Percentiles rank a stretch among this genome's conserved stretches.
Evolutionary conservation across 768 basidiomycete species (phyloP).

Genomic region (Hysterangium stoloniferum): DNA sequence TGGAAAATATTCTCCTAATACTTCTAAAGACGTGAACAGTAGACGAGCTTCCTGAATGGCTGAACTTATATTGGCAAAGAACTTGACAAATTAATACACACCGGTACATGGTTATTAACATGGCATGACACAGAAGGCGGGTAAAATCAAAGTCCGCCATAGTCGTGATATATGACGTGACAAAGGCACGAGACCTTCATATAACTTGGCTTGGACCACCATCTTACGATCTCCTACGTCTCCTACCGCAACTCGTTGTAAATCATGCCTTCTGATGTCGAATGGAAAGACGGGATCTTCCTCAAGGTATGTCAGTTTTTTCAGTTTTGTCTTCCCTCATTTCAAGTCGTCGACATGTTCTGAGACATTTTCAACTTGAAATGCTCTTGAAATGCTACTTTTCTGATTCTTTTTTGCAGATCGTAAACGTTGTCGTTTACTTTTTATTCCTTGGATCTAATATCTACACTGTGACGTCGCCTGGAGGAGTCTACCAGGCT

Average conservation of each 20-base stretch:
- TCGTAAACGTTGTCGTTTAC: constrained; percentile 78
- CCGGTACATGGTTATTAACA: too few relatives aligned
- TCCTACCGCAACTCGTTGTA: neutral
- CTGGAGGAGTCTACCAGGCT: constrained; percentile 59
- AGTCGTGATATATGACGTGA: too few relatives aligned
- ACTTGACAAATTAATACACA: too few relatives aligned
- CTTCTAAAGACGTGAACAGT: too few relatives aligned
- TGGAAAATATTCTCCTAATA: too few relatives aligned
- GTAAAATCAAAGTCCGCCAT: too few relatives aligned
- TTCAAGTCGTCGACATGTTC: neutral
- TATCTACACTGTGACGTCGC: constrained; percentile 76
- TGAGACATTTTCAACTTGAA: neutral
- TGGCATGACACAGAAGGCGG: too few relatives aligned
- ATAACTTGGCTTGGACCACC: too few relatives aligned
- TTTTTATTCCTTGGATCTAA: constrained; percentile 86
- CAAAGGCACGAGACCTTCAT: too few relatives aligned
- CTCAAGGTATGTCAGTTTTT: constrained; percentile 53
- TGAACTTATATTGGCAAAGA: too few relatives aligned
- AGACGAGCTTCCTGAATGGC: too few relatives aligned
- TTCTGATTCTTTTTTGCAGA: constrained; percentile 25
- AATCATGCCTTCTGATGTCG: constrained; percentile 11
- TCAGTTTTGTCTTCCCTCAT: neutral
- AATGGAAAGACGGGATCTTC: constrained; percentile 73
- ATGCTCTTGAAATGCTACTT: neutral
- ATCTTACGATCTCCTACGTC: neutral